These are phyloP conservation scores for Vigna mungo DNA, from an alignment of 306 rosid genomes.

Conservation along the genomic window DNA sequence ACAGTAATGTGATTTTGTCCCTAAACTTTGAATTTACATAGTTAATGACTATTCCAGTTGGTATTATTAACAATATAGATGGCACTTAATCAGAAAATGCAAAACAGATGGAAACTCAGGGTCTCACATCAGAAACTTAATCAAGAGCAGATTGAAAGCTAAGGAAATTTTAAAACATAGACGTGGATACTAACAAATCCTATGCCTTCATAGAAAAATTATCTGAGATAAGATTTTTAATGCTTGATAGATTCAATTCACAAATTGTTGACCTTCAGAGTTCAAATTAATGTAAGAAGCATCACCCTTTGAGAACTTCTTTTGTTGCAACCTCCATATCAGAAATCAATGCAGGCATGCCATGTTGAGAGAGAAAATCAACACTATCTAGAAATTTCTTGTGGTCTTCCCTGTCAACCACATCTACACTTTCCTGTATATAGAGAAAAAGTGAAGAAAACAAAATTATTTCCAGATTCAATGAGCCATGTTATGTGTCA, in stretches of 20 bases:
- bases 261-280: constrained; percentile 35
- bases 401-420: constrained; percentile 74
- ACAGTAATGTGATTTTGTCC: constrained; percentile 24
- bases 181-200: constrained; percentile 21
- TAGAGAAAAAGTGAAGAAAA: constrained; percentile 33
- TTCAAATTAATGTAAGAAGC: constrained; percentile 43
- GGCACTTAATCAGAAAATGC: not conserved
- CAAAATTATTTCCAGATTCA: constrained; percentile 24
- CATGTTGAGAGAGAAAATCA: constrained; percentile 75
- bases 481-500: not conserved
- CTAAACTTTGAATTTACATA: constrained; percentile 1
- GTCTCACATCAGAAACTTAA: constrained; percentile 34
- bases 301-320: constrained; percentile 87
- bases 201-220: constrained; percentile 4
- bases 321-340: constrained; percentile 72
- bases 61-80: not conserved
- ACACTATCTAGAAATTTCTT: constrained; percentile 83
- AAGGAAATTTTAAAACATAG: constrained; percentile 36
- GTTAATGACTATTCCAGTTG: constrained; percentile 29
- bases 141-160: constrained; percentile 24
- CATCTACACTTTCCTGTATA: constrained; percentile 76
- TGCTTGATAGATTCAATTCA: constrained; percentile 22
- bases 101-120: constrained; percentile 1
- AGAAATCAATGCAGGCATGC: constrained; percentile 72
- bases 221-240: constrained; percentile 21